A percentile compares a stretch with the other conserved stretches of the same genome.
Conservation (phyloP, 2,329 filamentous ascomycete genomes). For the Sphaerulina musiva region DNA sequence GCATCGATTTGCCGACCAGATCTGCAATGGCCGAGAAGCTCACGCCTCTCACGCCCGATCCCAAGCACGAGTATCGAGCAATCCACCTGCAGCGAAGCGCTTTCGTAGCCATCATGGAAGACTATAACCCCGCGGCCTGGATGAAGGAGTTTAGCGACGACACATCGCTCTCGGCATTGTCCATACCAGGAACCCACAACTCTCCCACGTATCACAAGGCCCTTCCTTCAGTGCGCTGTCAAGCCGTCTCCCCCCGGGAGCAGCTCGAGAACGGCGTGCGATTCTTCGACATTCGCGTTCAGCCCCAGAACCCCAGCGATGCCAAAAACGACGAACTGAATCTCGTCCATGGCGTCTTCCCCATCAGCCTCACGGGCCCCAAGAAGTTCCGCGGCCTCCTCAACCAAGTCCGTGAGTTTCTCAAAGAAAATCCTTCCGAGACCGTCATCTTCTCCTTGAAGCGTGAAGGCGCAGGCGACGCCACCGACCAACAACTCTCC, state of each 20-base stretch:
- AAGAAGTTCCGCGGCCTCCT: conserved; percentile 74
- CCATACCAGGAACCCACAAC: conserved; percentile 94
- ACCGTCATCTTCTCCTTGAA: conserved; percentile 82
- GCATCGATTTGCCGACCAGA: conserved; percentile 62
- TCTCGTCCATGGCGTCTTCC: conserved; percentile 86
- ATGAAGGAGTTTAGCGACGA: conserved; percentile 70
- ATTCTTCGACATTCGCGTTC: conserved; percentile 87
- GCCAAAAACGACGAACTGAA: conserved; percentile 56
- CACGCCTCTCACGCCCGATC: conserved; percentile 36
- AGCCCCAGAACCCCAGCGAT: conserved; percentile 54
- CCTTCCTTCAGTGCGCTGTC: conserved; percentile 87
- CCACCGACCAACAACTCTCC: conserved; percentile 71
- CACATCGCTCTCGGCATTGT: conserved; percentile 69
- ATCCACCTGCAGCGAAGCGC: conserved; percentile 37
- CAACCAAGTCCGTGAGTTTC: conserved; percentile 60
- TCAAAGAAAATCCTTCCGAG: conserved; percentile 71
- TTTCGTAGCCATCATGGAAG: conserved; percentile 60
- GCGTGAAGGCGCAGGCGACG: conserved; percentile 76
- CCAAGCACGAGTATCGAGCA: conserved; percentile 37
- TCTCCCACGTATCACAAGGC: conserved; percentile 78
- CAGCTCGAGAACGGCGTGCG: conserved; percentile 88
- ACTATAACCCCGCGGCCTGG: conserved; percentile 64
- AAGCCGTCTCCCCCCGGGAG: conserved; percentile 66
- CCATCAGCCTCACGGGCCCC: conserved; percentile 72
- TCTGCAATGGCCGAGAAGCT: conserved; percentile 36